Percentiles rank a stretch among this genome's conserved stretches.
Evolutionary conservation across 768 basidiomycete genomes (phyloP).

Genomic region (Kwoniella bestiolae): DNA sequence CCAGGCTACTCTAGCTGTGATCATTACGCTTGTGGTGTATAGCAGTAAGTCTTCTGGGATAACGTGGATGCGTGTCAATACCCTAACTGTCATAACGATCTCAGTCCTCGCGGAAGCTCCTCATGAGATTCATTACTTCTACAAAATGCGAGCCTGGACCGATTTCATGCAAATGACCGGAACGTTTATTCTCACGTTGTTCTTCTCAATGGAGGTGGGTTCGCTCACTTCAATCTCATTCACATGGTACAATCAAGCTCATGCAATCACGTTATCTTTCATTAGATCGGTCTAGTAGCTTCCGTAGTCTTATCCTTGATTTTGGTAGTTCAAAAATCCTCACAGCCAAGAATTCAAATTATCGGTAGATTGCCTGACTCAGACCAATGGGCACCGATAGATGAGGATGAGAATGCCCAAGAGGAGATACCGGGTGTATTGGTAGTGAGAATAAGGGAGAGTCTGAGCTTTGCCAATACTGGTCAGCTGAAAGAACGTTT

Average conservation of each 20-base stretch:
- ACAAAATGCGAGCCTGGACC: slow-evolving; percentile 89
- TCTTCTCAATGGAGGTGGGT: slow-evolving; percentile 80
- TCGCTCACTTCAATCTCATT: background rate
- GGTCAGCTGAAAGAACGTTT: slow-evolving; percentile 79
- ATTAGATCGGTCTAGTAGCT: slow-evolving; percentile 77
- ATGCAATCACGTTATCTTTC: background rate
- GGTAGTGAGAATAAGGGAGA: slow-evolving; percentile 87
- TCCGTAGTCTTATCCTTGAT: slow-evolving; percentile 85
- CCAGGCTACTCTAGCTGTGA: slow-evolving; percentile 57
- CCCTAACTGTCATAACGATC: too few relatives aligned
- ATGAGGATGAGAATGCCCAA: slow-evolving; percentile 82
- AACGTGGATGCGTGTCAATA: too few relatives aligned
- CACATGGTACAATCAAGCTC: background rate
- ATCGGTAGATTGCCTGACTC: slow-evolving; percentile 88
- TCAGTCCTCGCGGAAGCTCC: slow-evolving; percentile 62
- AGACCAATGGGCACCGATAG: slow-evolving; percentile 84
- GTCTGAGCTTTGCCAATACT: slow-evolving; percentile 93
- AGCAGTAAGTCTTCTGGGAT: slow-evolving; percentile 65
- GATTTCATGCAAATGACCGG: slow-evolving; percentile 84
- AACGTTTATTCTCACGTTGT: slow-evolving; percentile 83
- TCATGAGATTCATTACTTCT: slow-evolving; percentile 82
- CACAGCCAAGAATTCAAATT: slow-evolving; percentile 86
- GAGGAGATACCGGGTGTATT: slow-evolving; percentile 61
- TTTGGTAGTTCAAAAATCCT: slow-evolving; percentile 86
- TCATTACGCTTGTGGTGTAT: slow-evolving; percentile 83